Percentiles rank a stretch among this genome's conserved stretches.
phyloP scores from a whole-genome alignment of 345 rosid species.

The Mangifera indica region DNA sequence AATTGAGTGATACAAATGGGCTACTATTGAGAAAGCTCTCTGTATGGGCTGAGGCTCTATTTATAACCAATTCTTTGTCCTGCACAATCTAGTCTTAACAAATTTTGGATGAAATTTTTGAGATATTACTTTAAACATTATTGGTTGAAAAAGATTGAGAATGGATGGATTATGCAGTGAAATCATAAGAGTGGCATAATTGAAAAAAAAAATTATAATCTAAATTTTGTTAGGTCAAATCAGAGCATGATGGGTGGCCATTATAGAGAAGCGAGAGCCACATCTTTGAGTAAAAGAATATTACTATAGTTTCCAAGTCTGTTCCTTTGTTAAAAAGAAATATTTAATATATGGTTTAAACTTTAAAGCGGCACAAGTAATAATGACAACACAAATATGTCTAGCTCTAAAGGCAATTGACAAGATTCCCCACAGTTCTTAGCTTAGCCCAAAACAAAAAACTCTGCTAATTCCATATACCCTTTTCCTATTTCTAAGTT shows the following conservation, averaged over 20 bases:
- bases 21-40: too few species aligned
- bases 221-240: neutral
- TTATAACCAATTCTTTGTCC: too few species aligned
- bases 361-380: neutral
- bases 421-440: neutral
- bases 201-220: too few species aligned
- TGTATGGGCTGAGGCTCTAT: too few species aligned
- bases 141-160: too few species aligned
- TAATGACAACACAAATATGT: neutral
- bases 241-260: neutral
- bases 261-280: neutral
- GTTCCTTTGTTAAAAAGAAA: conserved; percentile 1
- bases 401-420: neutral
- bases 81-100: too few species aligned
- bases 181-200: neutral
- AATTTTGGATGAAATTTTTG: too few species aligned
- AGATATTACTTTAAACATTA: too few species aligned
- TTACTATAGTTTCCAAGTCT: neutral
- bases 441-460: neutral
- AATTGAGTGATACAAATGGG: too few species aligned
- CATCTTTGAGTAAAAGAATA: neutral
- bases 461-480: neutral
- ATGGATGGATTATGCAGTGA: neutral
- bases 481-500: too few species aligned
- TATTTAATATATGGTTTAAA: neutral